phyloP scores from a whole-genome alignment of 495 filamentous ascomycete species.

The Talaromyces ruber region DNA sequence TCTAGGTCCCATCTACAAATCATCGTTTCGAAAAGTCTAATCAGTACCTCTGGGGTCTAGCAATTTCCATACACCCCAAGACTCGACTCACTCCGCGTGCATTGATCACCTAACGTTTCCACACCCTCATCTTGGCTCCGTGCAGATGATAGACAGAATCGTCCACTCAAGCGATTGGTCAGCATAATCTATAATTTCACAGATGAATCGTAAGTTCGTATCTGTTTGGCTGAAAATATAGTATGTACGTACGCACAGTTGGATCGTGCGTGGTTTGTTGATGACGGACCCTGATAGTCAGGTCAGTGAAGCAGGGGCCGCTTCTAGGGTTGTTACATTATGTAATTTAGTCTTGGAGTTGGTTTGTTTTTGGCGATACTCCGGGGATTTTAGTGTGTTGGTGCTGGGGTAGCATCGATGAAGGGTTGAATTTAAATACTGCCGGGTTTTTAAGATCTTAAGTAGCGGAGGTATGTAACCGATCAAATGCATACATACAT shows the following conservation, averaged over 20 bases:
- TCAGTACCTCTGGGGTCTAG: not conserved
- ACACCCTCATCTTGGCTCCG: not conserved
- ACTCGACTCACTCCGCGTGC: not conserved
- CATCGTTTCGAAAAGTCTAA: not conserved
- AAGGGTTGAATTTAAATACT: not conserved
- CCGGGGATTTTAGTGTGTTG: not conserved
- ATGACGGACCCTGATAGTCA: not conserved
- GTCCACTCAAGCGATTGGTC: not conserved
- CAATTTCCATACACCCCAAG: not conserved
- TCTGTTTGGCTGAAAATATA: not conserved
- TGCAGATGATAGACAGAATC: not conserved
- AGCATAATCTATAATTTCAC: not conserved
- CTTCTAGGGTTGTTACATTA: not conserved
- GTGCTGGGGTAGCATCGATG: not conserved
- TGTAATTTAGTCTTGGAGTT: too few species aligned
- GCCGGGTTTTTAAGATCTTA: not conserved
- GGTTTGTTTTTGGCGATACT: not conserved
- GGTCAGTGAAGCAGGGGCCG: not conserved
- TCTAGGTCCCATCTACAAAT: not conserved
- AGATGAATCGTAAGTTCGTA: not conserved
- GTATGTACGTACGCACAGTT: not conserved
- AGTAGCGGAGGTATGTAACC: not conserved
- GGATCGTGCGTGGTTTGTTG: not conserved
- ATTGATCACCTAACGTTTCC: not conserved
- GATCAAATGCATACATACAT: not conserved